Conservation (phyloP, 345 rosid species). For the Theobroma cacao region DNA sequence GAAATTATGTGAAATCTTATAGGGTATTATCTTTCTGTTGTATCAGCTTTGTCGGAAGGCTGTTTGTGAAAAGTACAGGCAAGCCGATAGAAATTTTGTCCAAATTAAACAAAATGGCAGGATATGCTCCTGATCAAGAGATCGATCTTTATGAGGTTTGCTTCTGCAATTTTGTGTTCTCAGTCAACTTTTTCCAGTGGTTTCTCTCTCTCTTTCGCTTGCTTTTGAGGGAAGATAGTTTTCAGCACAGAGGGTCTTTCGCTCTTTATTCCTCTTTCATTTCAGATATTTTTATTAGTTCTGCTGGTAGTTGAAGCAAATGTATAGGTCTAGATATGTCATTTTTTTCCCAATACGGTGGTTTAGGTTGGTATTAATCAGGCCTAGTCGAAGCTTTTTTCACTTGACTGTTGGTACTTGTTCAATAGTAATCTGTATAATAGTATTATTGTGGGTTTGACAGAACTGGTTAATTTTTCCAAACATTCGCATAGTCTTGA, state of each 20-base stretch:
- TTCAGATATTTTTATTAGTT: background rate
- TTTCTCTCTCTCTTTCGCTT: background rate
- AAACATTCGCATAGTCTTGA: background rate
- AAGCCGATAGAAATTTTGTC: slow-evolving; percentile 55
- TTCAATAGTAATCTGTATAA: background rate
- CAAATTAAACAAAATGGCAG: slow-evolving; percentile 73
- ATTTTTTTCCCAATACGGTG: background rate
- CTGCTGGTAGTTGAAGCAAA: background rate
- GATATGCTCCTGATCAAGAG: slow-evolving; percentile 59
- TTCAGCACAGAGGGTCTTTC: background rate
- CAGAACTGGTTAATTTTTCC: background rate
- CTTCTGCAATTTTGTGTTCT: background rate
- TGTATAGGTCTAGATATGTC: no score
- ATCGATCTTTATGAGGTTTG: slow-evolving; percentile 75
- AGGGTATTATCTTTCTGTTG: slow-evolving; percentile 2
- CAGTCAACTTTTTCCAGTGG: background rate
- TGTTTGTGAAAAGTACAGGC: slow-evolving; percentile 56
- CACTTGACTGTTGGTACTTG: background rate
- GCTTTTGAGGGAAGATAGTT: background rate
- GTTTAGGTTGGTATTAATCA: background rate
- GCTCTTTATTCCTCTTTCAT: background rate
- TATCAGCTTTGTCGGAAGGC: slow-evolving; percentile 60
- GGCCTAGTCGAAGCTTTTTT: background rate
- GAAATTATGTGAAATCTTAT: background rate
- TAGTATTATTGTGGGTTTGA: background rate